A percentile compares a stretch with the other conserved stretches of the same genome.
phyloP scores from a whole-genome alignment of 2,329 filamentous ascomycete species.

The Phialophora macrospora region DNA sequence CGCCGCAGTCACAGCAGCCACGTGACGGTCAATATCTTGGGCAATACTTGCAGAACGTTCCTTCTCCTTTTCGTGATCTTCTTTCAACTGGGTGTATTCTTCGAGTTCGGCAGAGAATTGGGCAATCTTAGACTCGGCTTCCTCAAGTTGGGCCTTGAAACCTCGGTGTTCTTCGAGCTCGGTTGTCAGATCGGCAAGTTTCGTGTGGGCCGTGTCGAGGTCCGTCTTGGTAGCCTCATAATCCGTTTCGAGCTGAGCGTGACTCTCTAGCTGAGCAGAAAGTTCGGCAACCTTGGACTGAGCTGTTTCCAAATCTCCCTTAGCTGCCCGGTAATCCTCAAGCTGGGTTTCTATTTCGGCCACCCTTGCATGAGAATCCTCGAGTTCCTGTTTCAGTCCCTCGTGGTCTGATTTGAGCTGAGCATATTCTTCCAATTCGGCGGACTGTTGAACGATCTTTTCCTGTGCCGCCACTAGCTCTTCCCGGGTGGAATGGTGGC shows the following conservation, averaged over 20 bases:
- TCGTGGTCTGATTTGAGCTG: constrained; percentile 13
- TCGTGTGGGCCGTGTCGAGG: constrained; percentile 23
- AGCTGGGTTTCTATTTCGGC: constrained; percentile 22
- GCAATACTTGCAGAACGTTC: constrained; percentile 15
- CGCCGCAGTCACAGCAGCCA: constrained; percentile 16
- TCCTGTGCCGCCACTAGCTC: constrained; percentile 8
- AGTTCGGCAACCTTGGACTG: constrained; percentile 24
- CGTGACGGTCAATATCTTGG: constrained; percentile 17
- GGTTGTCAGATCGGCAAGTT: constrained; percentile 17
- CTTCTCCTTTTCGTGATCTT: constrained; percentile 8
- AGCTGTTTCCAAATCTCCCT: constrained; percentile 20
- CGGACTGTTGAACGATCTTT: constrained; percentile 1
- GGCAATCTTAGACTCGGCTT: constrained; percentile 22
- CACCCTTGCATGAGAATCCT: constrained; percentile 21
- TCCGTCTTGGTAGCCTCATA: constrained; percentile 17
- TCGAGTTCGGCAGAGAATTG: constrained; percentile 26
- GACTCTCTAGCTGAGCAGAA: constrained; percentile 19
- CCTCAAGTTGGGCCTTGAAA: constrained; percentile 17
- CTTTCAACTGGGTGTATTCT: constrained; percentile 20
- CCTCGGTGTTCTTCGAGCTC: constrained; percentile 19
- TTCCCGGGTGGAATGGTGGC: constrained; percentile 7
- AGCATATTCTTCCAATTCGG: constrained; percentile 8
- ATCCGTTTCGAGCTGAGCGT: constrained; percentile 17
- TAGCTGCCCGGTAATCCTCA: constrained; percentile 11
- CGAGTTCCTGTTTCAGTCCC: constrained; percentile 17